A percentile compares a stretch with the other conserved stretches of the same genome.
phyloP scores from a whole-genome alignment of 116 monocot genomes.

The Iris pallida region DNA sequence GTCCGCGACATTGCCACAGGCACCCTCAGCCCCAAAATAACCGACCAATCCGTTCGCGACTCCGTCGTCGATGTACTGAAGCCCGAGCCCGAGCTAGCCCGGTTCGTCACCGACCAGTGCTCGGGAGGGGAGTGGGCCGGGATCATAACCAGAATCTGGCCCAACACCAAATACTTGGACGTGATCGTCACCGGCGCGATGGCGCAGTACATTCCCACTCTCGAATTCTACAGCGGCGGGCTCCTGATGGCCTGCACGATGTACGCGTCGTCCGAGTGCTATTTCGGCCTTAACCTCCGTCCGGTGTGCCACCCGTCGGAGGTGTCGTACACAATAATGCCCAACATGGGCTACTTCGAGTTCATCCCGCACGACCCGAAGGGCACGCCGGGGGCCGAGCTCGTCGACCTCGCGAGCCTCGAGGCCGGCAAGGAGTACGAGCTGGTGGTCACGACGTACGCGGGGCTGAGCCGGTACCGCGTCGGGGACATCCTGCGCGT shows the following conservation, averaged over 20 bases:
- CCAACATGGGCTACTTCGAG: conserved; percentile 71
- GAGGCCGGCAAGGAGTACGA: conserved; percentile 38
- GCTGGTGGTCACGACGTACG: conserved; percentile 45
- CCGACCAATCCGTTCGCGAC: conserved; percentile 16
- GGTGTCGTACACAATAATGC: conserved; percentile 60
- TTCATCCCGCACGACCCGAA: conserved; percentile 29
- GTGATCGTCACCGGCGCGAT: conserved; percentile 69
- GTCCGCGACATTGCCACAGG: conserved; percentile 27
- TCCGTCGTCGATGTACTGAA: conserved; percentile 4
- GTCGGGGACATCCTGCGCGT: conserved; percentile 38
- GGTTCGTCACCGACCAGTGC: conserved; percentile 26
- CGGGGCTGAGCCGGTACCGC: conserved; percentile 33
- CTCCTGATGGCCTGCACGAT: conserved; percentile 53
- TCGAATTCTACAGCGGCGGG: conserved; percentile 38
- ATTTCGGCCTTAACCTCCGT: conserved; percentile 42
- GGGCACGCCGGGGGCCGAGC: not conserved
- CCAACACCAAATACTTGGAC: conserved; percentile 52
- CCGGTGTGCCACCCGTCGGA: conserved; percentile 54
- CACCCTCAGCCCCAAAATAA: conserved; percentile 18
- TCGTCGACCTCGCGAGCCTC: conserved; percentile 31
- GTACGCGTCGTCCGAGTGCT: conserved; percentile 56
- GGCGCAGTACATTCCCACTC: conserved; percentile 67
- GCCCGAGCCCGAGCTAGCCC: conserved; percentile 25
- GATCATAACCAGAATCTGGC: conserved; percentile 49
- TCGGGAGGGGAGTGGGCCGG: conserved; percentile 30